Base-by-base conservation (phyloP, 352 stramenopile genomes). In the Globisporangium megalacanthum region DNA sequence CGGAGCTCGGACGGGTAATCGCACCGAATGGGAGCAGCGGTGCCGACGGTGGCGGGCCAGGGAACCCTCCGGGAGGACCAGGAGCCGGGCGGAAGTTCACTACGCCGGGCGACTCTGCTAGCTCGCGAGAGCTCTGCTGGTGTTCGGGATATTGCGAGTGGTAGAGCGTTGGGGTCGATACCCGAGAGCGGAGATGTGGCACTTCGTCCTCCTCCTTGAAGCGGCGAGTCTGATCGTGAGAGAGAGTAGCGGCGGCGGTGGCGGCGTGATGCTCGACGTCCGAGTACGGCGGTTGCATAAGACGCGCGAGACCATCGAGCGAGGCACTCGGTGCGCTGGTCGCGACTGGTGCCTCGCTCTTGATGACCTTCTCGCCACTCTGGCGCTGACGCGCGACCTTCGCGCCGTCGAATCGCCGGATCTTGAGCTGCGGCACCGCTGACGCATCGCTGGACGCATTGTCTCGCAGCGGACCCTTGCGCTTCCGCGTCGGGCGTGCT, bases 341-440 rank as follows among this genome's bases (percentile, higher is more conserved):
- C 1, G 9, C 1, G n/a, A 49, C 44, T 5, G 44, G 7, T 0
- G 7, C 19, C 7, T 49, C 44, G 44, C n/a, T 22, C 13, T 3
- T 29, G 35, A 39, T 13, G 7, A n/a, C 5, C 25, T 29, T 29
- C 44, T 15, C 14, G n/a, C n/a, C 13, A 9, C 44, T 29, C 44
- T 49, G 44, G 13, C 55, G 49, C 13, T 44, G 25, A 4, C 29
- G 11, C 3, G 56, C 49, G 41, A 56, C 17, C 19, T 62, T 62
- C 19, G 58, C 52, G 10, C 52, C 58, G 33, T 63, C 58, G 9
- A 62, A 62, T 10, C 56, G 56, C n/a, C 56, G 56, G 29, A 62
- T 62, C 51, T 63, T 63, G 50, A 44, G 58, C 50, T 31, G 49
- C 31, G 56, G 31, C 35, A 17, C 17, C 20, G 14, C 1, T 19